Evolutionary conservation across 495 filamentous ascomycete genomes (phyloP), one percentile per base, ranked within the genome.

Genomic region (Niebla homalea): DNA sequence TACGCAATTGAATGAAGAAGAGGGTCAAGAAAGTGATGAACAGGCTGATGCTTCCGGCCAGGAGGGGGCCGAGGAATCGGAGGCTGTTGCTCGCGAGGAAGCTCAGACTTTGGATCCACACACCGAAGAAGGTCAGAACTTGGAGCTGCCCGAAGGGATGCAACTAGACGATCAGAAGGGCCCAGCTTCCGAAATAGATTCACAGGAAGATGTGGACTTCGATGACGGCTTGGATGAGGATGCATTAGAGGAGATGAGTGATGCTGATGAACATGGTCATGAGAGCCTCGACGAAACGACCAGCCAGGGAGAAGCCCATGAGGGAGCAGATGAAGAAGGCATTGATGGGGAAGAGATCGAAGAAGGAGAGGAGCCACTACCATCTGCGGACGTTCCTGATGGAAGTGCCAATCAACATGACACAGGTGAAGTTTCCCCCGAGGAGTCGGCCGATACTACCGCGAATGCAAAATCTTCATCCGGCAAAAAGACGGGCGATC

Each of bases 91-190:
- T 15, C 70, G 75, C 26, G 75, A 81, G 39, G 72, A 79, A 20
- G 74, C 74, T 50, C 78, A 83, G 60, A 74, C 77, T 37, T 74
- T 77, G 20, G 84, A 87, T 60, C 71, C 77, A 20, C 80, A 90
- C 62, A 72, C 81, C 2, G 80, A 89, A 52, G 85, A 94, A 54
- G 75, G 82, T 44, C 70, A 81, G 29, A 70, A 71, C 0, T 67
- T 84, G 14, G 80, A 84, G 23, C 67, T 83, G 32, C 80, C 79
- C 5, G 80, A 87, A 20, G 80, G 85, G 54, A 78, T 87, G 69
- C 70, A 82, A 37, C 68, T 87, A 29, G 83, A 84, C 60, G 77
- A 73, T 22, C 70, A 80, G 47, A 77, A 84, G 41, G 73, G 76
- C 45, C 79, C 79, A 43, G 65, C 71, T 23, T 80, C 80, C 38